Percentiles rank a stretch among this genome's conserved stretches.
These are phyloP conservation scores for Candida parachauliodes DNA, from an alignment of 805 yeast genomes.

Conservation along the genomic window DNA sequence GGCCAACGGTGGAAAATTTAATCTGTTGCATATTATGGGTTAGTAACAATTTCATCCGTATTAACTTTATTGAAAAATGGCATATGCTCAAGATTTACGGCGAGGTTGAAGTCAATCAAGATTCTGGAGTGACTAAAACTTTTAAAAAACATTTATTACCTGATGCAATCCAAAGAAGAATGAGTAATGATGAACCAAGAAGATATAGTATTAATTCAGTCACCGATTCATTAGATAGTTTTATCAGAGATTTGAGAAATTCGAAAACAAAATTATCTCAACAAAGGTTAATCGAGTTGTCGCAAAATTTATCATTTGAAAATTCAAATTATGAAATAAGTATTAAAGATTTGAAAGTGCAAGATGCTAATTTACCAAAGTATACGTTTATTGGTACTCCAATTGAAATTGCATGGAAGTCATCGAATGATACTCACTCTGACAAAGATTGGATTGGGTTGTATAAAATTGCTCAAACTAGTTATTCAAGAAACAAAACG, in stretches of 20 bases:
- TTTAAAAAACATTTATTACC: slow-evolving; percentile 42
- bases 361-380: slow-evolving; percentile 3
- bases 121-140: slow-evolving; percentile 46
- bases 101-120: slow-evolving; percentile 52
- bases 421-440: slow-evolving; percentile 45
- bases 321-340: slow-evolving; percentile 30
- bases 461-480: slow-evolving; percentile 60
- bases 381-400: slow-evolving; percentile 46
- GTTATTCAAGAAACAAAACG: slow-evolving; percentile 53
- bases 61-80: slow-evolving; percentile 70
- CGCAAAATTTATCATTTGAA: slow-evolving; percentile 38
- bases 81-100: slow-evolving; percentile 79
- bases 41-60: slow-evolving; percentile 57
- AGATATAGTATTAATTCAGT: slow-evolving; percentile 35
- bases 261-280: slow-evolving; percentile 31
- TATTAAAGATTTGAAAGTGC: slow-evolving; percentile 19
- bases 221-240: slow-evolving; percentile 44
- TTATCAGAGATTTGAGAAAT: slow-evolving; percentile 37
- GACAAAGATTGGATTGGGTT: slow-evolving; percentile 73
- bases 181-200: slow-evolving; percentile 19
- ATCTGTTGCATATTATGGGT: slow-evolving; percentile 59
- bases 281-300: slow-evolving; percentile 34
- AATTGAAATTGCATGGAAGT: slow-evolving; percentile 50
- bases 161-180: slow-evolving; percentile 31
- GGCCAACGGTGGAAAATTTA: slow-evolving; percentile 49